A percentile compares a stretch with the other conserved stretches of the same genome.
These are phyloP conservation scores for Strigomonas culicis DNA, from an alignment of 208 protist species.

Conservation along the genomic window DNA sequence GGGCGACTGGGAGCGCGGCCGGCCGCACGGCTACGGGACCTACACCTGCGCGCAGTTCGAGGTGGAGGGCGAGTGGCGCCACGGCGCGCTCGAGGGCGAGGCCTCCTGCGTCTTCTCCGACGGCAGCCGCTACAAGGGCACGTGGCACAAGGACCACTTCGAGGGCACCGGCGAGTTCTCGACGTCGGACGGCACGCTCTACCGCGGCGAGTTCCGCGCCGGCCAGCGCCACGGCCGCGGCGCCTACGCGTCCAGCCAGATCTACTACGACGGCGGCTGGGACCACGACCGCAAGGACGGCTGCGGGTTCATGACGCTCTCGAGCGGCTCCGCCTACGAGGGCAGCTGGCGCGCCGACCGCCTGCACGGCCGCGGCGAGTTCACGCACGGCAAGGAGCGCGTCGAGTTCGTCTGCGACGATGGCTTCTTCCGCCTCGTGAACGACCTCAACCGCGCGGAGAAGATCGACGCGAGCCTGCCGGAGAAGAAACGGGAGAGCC, in stretches of 20 bases:
- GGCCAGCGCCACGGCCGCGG: constrained; percentile 76
- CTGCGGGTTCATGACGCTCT: constrained; percentile 16
- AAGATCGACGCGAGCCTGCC: too few species aligned
- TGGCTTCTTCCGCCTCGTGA: neutral
- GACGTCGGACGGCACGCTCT: constrained; percentile 23
- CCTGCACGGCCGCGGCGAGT: neutral
- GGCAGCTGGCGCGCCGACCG: neutral
- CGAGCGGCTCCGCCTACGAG: neutral
- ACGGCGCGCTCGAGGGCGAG: constrained; percentile 51
- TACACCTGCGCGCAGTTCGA: constrained; percentile 43
- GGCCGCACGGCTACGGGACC: constrained; percentile 66
- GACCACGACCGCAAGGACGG: constrained; percentile 48
- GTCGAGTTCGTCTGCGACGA: neutral
- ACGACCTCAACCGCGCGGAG: neutral
- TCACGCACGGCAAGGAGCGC: neutral
- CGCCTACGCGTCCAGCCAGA: constrained; percentile 29
- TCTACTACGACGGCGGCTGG: constrained; percentile 57
- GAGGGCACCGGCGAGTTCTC: constrained; percentile 62
- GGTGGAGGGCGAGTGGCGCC: constrained; percentile 77
- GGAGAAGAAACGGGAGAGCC: too few species aligned
- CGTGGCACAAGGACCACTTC: constrained; percentile 55
- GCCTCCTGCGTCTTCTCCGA: constrained; percentile 68
- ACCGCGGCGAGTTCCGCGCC: constrained; percentile 67
- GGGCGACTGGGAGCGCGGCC: constrained; percentile 67
- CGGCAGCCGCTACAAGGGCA: constrained; percentile 64